Conservation (phyloP, 2,329 filamentous ascomycete genomes). For the Leptographium wingfieldii region DNA sequence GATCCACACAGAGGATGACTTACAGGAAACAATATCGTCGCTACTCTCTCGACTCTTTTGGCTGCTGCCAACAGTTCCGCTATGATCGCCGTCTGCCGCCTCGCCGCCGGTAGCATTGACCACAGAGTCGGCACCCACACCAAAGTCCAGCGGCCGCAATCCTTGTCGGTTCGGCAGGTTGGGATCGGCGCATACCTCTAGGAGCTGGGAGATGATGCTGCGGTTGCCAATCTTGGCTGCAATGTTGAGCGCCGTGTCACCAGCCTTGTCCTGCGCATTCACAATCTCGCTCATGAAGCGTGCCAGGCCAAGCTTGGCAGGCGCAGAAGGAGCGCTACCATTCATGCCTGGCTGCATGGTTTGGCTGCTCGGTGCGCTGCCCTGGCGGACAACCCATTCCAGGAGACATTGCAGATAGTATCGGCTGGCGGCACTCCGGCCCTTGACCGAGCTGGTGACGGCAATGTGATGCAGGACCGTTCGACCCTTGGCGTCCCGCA, state of each 20-base stretch:
- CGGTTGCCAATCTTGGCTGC: constrained; percentile 86
- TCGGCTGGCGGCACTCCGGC: constrained; percentile 77
- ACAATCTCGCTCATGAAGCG: constrained; percentile 96
- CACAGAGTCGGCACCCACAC: constrained; percentile 58
- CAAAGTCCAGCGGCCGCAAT: constrained; percentile 84
- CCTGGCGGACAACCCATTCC: constrained; percentile 86
- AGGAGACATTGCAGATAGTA: constrained; percentile 93
- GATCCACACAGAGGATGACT: constrained; percentile 24
- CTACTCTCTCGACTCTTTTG: constrained; percentile 58
- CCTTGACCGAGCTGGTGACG: constrained; percentile 89
- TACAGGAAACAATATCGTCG: constrained; percentile 67
- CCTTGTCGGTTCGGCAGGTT: constrained; percentile 83
- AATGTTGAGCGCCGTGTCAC: constrained; percentile 89
- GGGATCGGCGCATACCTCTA: constrained; percentile 92
- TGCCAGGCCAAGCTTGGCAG: constrained; percentile 68
- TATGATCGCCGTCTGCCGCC: constrained; percentile 28
- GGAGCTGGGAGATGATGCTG: constrained; percentile 89
- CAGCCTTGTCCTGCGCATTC: constrained; percentile 84
- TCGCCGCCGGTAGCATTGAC: constrained; percentile 32
- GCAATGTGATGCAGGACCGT: constrained; percentile 95
- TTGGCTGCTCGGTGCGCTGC: constrained; percentile 30
- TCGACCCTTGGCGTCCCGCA: constrained; percentile 76
- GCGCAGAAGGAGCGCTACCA: constrained; percentile 15
- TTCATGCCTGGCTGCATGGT: constrained; percentile 17
- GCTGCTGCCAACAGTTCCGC: constrained; percentile 29